phyloP scores from a whole-genome alignment of 352 stramenopile species.

The Phytophthora brassicae region DNA sequence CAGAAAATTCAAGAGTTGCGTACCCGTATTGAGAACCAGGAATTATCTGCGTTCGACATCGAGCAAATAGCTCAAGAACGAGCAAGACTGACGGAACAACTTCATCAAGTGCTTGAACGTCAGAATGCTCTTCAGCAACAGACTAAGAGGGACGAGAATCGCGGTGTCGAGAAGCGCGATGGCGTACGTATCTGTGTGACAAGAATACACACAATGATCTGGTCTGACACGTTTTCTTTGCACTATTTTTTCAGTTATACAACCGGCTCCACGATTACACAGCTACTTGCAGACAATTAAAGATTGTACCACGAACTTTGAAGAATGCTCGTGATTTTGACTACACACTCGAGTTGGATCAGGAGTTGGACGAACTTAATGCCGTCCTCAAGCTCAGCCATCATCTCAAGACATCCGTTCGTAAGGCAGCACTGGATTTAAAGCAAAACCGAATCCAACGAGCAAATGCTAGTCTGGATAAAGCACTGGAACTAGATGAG shows the following conservation, averaged over 20 bases:
- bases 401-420: conserved; percentile 70
- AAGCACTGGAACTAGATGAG: conserved; percentile 53
- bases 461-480: conserved; percentile 55
- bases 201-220: neutral
- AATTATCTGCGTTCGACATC: conserved; percentile 77
- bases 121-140: conserved; percentile 60
- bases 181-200: conserved; percentile 36
- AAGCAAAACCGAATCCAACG: conserved; percentile 68
- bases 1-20: conserved; percentile 67
- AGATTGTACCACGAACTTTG: conserved; percentile 82
- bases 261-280: conserved; percentile 82
- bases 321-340: conserved; percentile 83
- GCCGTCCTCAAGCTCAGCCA: conserved; percentile 53
- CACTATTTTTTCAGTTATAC: conserved; percentile 43
- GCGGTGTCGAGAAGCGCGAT: conserved; percentile 67
- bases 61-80: conserved; percentile 74
- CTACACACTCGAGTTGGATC: conserved; percentile 73
- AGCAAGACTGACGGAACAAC: conserved; percentile 70
- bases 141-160: conserved; percentile 71
- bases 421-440: conserved; percentile 51
- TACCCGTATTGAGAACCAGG: conserved; percentile 74
- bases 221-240: conserved; percentile 2
- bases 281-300: conserved; percentile 70
- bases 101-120: conserved; percentile 59
- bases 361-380: conserved; percentile 55